Base-by-base conservation (phyloP, 2,329 filamentous ascomycete species). In the Pezicula rhizophila region DNA sequence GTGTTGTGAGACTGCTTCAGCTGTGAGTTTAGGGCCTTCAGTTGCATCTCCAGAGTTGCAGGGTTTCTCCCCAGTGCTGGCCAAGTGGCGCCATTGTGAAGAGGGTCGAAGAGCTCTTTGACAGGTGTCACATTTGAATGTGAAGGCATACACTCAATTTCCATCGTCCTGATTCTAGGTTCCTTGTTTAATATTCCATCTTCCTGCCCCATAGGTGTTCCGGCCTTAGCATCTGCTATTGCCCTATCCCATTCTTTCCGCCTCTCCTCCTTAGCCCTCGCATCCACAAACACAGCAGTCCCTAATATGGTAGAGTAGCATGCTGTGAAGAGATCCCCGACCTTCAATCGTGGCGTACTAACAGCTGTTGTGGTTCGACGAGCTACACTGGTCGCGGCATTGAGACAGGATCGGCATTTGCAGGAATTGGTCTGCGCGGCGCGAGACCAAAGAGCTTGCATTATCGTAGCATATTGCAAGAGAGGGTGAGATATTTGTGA, bases 381-480 rank as follows among this genome's bases (percentile, higher is more conserved):
- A 51, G 74, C 69, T 52, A 79, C 59, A n/a, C 52, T 52, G 51
- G 71, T 70, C 49, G 75, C 63, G 46, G 70, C 68, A 48, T 76
- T 73, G 47, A 78, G 67, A 68, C 82, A 86, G 60, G 78, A 72
- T 57, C 77, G 73, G 69, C 82, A 87, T 67, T 75, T 76, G 69
- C 81, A 85, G 59, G 77, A 66, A 67, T 77, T 78, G 68, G 75
- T 75, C 74, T 78, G 78, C 60, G 77, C 74, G 69, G 80, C 78
- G 70, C 82, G 78, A 66, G 80, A 82, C 82, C 83, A 85, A 57
- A 88, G 65, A 55, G 76, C 74, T 68, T 80, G 80, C 86, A 89
- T 90, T 62, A 64, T 70, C 54, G 46, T 52, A 51, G 46, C 62
- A 64, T 64, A 20, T 43, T 60, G 54, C 46, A 26, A 14, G 3